Evolutionary conservation across 441 rosid species (phyloP).

Genomic region (Populus trichocarpa): DNA sequence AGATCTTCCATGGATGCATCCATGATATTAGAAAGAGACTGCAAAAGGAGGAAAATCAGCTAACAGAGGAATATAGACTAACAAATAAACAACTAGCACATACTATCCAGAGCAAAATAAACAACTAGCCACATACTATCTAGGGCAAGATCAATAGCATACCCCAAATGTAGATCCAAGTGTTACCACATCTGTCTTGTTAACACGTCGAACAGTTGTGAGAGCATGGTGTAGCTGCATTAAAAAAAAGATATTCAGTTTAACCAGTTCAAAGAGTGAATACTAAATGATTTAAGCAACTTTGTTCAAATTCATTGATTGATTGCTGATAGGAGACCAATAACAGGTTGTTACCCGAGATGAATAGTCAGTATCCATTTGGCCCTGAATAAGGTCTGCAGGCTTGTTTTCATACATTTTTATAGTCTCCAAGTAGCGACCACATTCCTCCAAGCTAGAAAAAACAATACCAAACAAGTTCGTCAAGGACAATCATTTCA

Average conservation of each 20-base stretch:
- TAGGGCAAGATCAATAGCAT: conserved; percentile 18
- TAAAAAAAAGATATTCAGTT: conserved; percentile 23
- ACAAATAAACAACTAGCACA: not conserved
- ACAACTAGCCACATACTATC: not conserved
- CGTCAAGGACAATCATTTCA: conserved; percentile 12
- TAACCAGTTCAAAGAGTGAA: conserved; percentile 8
- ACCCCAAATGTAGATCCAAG: conserved; percentile 98
- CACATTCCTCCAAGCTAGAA: conserved; percentile 91
- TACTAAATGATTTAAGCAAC: not conserved
- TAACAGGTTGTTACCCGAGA: conserved; percentile 55
- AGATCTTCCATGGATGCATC: conserved; percentile 98
- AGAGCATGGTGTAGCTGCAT: conserved; percentile 77
- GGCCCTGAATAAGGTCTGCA: conserved; percentile 94
- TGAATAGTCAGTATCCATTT: conserved; percentile 85
- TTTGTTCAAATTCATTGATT: not conserved
- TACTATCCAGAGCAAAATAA: not conserved
- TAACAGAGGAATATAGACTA: not conserved
- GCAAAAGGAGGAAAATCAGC: conserved; percentile 22
- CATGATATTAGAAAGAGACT: conserved; percentile 89
- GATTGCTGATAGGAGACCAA: conserved; percentile 2
- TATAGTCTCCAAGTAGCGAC: conserved; percentile 93
- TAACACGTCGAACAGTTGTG: conserved; percentile 77
- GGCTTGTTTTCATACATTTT: conserved; percentile 95
- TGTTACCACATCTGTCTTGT: conserved; percentile 95
- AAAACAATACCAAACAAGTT: conserved; percentile 8